Evolutionary conservation across 805 yeast genomes (phyloP).

Genomic region (fission yeast (Schizosaccharomyces pombe)): DNA sequence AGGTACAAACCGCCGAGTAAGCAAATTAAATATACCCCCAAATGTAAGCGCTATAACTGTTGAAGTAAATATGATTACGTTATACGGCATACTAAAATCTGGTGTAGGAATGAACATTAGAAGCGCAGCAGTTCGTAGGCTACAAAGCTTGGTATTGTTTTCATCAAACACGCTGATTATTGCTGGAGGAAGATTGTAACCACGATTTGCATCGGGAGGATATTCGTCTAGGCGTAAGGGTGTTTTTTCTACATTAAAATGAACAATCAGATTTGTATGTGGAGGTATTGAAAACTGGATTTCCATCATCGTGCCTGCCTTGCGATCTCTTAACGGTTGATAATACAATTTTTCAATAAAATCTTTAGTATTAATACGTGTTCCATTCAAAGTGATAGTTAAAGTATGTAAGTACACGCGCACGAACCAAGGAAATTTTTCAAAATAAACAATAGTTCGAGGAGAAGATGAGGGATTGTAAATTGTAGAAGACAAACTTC

Average conservation of each 20-base stretch:
- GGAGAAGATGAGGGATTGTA: constrained; percentile 34
- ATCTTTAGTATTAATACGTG: constrained; percentile 9
- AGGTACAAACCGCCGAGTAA: constrained; percentile 50
- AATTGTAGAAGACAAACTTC: constrained; percentile 64
- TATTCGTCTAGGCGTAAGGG: constrained; percentile 67
- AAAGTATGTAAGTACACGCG: constrained; percentile 57
- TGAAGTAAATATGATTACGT: constrained; percentile 79
- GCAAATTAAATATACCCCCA: constrained; percentile 60
- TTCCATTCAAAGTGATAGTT: constrained; percentile 12
- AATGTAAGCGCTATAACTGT: constrained; percentile 82
- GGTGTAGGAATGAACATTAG: constrained; percentile 80
- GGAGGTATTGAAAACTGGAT: constrained; percentile 43
- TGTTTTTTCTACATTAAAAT: constrained; percentile 65
- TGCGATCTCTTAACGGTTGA: constrained; percentile 56
- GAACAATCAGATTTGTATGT: constrained; percentile 28
- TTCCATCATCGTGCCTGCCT: constrained; percentile 66
- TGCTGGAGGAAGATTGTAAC: constrained; percentile 60
- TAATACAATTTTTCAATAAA: constrained; percentile 34
- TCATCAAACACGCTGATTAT: neutral
- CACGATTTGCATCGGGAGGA: constrained; percentile 99
- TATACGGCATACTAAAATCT: constrained; percentile 95
- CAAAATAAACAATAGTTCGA: constrained; percentile 39
- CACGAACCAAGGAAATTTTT: constrained; percentile 83
- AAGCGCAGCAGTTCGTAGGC: constrained; percentile 61
- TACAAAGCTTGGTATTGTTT: constrained; percentile 5